These are phyloP conservation scores for Auxenochlorella protothecoides DNA, from an alignment of 139 green algal species.

Conservation along the genomic window DNA sequence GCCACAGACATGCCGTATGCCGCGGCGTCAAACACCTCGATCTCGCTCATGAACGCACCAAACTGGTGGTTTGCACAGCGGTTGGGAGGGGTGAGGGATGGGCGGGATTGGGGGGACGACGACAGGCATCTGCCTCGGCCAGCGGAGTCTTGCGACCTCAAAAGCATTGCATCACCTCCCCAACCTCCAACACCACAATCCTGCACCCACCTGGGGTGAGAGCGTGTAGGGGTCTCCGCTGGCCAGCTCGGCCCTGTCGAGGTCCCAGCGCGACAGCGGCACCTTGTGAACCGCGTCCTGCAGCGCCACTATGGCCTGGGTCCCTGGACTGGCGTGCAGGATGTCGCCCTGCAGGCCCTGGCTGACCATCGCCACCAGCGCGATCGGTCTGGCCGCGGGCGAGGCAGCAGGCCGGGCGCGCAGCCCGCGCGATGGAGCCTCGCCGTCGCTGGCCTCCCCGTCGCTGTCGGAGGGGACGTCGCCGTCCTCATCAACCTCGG, in stretches of 20 bases:
- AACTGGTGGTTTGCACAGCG: constrained; percentile 14
- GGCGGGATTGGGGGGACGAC: constrained; percentile 13
- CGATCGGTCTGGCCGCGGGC: too few relatives aligned
- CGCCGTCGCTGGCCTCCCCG: neutral
- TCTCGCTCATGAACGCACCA: constrained; percentile 30
- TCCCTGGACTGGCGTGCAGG: too few relatives aligned
- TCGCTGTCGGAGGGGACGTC: neutral
- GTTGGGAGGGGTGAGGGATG: neutral
- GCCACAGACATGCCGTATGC: constrained; percentile 38
- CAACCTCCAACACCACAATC: neutral
- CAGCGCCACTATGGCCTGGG: too few relatives aligned
- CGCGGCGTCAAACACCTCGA: constrained; percentile 47
- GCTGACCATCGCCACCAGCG: too few relatives aligned
- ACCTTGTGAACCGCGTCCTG: constrained; percentile 22
- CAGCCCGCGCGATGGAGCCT: neutral
- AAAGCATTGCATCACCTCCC: too few relatives aligned
- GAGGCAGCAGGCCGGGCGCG: too few relatives aligned
- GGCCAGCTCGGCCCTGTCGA: constrained; percentile 14
- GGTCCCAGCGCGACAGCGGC: constrained; percentile 41
- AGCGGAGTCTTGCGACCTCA: too few relatives aligned
- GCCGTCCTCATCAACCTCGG: neutral
- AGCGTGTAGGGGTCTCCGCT: constrained; percentile 10
- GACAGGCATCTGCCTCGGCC: too few relatives aligned
- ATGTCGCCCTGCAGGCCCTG: too few relatives aligned
- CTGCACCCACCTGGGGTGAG: constrained; percentile 2